A percentile compares a stretch with the other conserved stretches of the same genome.
phyloP scores from a whole-genome alignment of 257 asterid genomes.

The Phtheirospermum japonicum region DNA sequence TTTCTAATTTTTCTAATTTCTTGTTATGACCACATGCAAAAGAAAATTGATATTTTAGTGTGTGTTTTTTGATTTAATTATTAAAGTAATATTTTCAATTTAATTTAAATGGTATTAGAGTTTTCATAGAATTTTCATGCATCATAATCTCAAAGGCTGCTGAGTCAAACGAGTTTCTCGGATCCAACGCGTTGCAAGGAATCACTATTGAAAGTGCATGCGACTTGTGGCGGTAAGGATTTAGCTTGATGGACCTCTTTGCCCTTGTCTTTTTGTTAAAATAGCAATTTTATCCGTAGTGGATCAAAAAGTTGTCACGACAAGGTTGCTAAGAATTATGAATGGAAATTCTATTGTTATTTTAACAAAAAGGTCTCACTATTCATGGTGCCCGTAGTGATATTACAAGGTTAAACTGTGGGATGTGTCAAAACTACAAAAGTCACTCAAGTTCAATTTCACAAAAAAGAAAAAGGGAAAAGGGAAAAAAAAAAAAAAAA shows the following conservation, averaged over 20 bases:
- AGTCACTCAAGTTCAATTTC: no score
- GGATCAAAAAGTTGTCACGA: slow-evolving; percentile 16
- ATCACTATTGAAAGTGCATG: slow-evolving; percentile 29
- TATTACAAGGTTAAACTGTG: no score
- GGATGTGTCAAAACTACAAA: no score
- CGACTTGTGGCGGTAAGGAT: neutral
- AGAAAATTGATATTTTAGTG: neutral
- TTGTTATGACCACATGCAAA: slow-evolving; percentile 33
- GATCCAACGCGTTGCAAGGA: slow-evolving; percentile 35
- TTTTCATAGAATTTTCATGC: slow-evolving; percentile 38
- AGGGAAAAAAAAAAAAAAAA: no score
- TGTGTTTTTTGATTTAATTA: neutral
- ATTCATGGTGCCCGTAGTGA: no score
- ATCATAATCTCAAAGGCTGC: slow-evolving; percentile 32
- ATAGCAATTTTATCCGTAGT: slow-evolving; percentile 31
- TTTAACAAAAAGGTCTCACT: neutral
- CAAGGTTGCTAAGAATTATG: no score
- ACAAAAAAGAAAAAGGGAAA: no score
- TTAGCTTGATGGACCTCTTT: slow-evolving; percentile 20
- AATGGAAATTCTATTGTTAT: no score
- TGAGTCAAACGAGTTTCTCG: slow-evolving; percentile 39
- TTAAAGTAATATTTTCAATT: no score
- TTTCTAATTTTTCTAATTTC: slow-evolving; percentile 30
- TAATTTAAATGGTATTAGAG: no score
- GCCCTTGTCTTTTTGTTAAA: slow-evolving; percentile 26